Conservation (phyloP, 768 basidiomycete genomes). For the Russula vinacea region DNA sequence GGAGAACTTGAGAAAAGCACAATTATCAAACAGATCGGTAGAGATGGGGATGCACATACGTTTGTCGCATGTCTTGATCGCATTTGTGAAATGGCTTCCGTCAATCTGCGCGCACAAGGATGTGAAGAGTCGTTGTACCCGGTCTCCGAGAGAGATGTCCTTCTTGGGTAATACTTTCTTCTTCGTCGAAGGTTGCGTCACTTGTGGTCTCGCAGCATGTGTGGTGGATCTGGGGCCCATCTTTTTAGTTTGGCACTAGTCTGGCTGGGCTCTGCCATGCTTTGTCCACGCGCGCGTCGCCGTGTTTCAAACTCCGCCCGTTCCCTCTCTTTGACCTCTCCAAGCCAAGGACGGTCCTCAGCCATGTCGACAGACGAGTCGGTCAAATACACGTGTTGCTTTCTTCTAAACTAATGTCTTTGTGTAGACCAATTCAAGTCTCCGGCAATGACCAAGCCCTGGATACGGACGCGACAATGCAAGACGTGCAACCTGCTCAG, state of each 20-base stretch:
- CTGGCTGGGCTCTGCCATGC: slow-evolving; percentile 1
- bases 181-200: slow-evolving; percentile 23
- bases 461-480: slow-evolving; percentile 29
- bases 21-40: not conserved
- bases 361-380: slow-evolving; percentile 30
- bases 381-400: slow-evolving; percentile 17
- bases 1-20: slow-evolving; percentile 53
- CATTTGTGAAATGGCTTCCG: slow-evolving; percentile 81
- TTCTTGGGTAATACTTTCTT: slow-evolving; percentile 36
- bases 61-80: slow-evolving; percentile 89
- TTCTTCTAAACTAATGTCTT: not conserved
- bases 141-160: slow-evolving; percentile 37
- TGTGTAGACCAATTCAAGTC: slow-evolving; percentile 13
- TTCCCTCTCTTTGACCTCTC: slow-evolving; percentile 17
- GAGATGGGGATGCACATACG: slow-evolving; percentile 48
- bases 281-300: slow-evolving; percentile 15
- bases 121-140: slow-evolving; percentile 61
- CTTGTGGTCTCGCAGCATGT: slow-evolving; percentile 8
- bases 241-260: not conserved
- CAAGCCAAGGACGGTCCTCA: slow-evolving; percentile 5
- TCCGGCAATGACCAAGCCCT: slow-evolving; percentile 12
- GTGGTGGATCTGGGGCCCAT: slow-evolving; percentile 25
- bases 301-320: slow-evolving; percentile 23
- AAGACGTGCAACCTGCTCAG: slow-evolving; percentile 31
- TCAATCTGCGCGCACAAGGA: slow-evolving; percentile 86